A percentile compares a stretch with the other conserved stretches of the same genome.
Conservation (phyloP, 2,329 filamentous ascomycete species). For the Dryadomyces quercivorus region DNA sequence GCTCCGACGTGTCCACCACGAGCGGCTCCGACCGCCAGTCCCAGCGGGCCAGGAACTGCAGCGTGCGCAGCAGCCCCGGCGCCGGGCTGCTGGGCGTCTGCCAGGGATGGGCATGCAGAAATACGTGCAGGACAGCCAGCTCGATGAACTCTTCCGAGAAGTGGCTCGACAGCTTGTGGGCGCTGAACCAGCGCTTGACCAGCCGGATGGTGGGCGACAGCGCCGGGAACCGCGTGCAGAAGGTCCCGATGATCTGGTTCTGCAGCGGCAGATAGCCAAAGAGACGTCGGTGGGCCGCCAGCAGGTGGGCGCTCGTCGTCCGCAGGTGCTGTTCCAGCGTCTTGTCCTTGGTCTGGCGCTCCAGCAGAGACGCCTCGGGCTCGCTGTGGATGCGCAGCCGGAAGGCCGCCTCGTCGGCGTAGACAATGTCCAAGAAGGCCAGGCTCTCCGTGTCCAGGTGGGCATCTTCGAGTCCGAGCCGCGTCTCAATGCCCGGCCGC, state of each 20-base stretch:
- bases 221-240: conserved; percentile 67
- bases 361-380: conserved; percentile 68
- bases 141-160: conserved; percentile 74
- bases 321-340: conserved; percentile 50
- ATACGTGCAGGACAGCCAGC: conserved; percentile 64
- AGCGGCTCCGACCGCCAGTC: conserved; percentile 82
- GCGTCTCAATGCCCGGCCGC: conserved; percentile 36
- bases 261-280: conserved; percentile 66
- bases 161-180: conserved; percentile 67
- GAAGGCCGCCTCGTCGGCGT: conserved; percentile 62
- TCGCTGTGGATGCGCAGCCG: conserved; percentile 83
- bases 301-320: conserved; percentile 55
- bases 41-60: conserved; percentile 74
- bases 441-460: conserved; percentile 59
- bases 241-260: conserved; percentile 67
- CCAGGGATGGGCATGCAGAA: conserved; percentile 76
- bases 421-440: conserved; percentile 70
- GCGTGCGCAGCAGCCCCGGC: conserved; percentile 69
- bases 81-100: conserved; percentile 60
- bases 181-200: conserved; percentile 78
- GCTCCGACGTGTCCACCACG: conserved; percentile 59
- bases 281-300: conserved; percentile 58
- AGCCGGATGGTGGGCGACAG: conserved; percentile 75
- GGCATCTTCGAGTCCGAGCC: conserved; percentile 71
- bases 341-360: conserved; percentile 67